A percentile compares a stretch with the other conserved stretches of the same genome.
phyloP scores from a whole-genome alignment of 768 basidiomycete genomes.

The Grammothele lineata region DNA sequence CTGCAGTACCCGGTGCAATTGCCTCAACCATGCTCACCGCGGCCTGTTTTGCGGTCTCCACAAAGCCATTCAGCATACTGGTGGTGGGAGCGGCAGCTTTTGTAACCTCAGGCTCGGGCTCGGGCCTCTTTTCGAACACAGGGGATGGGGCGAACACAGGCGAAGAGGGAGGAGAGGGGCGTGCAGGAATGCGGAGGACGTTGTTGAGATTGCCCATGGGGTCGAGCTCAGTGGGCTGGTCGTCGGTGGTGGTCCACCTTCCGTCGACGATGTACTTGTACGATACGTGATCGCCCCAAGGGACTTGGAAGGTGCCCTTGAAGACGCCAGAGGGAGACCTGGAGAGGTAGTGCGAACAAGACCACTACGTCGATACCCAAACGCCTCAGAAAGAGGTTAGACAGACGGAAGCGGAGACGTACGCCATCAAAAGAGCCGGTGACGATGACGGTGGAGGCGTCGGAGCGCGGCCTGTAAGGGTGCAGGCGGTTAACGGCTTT shows the following conservation, averaged over 20 bases:
- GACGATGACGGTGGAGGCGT: constrained; percentile 56
- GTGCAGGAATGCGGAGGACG: constrained; percentile 49
- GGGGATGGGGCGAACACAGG: constrained; percentile 6
- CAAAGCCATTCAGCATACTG: constrained; percentile 12
- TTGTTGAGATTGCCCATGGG: constrained; percentile 68
- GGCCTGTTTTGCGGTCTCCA: constrained; percentile 18
- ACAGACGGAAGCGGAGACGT: constrained; percentile 7
- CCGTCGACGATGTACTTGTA: constrained; percentile 86
- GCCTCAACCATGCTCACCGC: constrained; percentile 22
- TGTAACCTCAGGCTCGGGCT: not conserved
- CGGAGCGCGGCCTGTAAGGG: constrained; percentile 51
- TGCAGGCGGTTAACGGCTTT: constrained; percentile 2
- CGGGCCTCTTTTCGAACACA: constrained; percentile 1
- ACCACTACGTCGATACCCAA: no score
- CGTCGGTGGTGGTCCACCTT: constrained; percentile 50
- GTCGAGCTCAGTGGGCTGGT: constrained; percentile 59
- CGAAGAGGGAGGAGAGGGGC: constrained; percentile 16
- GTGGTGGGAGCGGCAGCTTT: not conserved
- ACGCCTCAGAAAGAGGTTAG: no score
- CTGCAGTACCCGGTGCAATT: constrained; percentile 19
- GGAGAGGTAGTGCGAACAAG: constrained; percentile 48
- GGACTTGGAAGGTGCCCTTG: constrained; percentile 46
- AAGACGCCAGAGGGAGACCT: constrained; percentile 51
- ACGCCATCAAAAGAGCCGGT: constrained; percentile 81
- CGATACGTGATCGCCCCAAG: constrained; percentile 56